phyloP scores from a whole-genome alignment of 1,139 yeast genomes.

The Sugiyamaella novakii region DNA sequence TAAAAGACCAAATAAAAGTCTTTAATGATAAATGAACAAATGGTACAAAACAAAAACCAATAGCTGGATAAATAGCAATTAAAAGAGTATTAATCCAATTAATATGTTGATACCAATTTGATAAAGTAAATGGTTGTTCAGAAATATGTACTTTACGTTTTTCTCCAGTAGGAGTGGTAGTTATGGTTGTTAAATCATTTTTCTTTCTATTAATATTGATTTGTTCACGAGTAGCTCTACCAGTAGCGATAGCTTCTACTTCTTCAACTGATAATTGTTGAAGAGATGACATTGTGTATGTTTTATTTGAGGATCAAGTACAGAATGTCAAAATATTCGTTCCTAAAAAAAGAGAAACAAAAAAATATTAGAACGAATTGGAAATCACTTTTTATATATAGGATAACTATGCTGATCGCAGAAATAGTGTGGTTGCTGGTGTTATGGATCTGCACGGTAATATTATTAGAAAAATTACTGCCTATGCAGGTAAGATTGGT shows the following conservation, averaged over 20 bases:
- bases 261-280: slow-evolving; percentile 48
- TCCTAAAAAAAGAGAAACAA: slow-evolving; percentile 5
- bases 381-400: neutral
- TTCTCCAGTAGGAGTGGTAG: slow-evolving; percentile 8
- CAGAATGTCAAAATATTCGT: neutral
- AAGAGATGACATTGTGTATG: slow-evolving; percentile 27
- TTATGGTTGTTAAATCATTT: slow-evolving; percentile 36
- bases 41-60: slow-evolving; percentile 60
- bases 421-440: too few relatives aligned
- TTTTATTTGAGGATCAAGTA: neutral
- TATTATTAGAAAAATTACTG: too few relatives aligned
- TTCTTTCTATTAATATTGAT: slow-evolving; percentile 34
- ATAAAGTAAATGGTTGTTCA: slow-evolving; percentile 85
- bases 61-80: slow-evolving; percentile 68
- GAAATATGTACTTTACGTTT: slow-evolving; percentile 64
- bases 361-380: neutral
- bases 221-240: slow-evolving; percentile 72
- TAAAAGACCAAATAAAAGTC: slow-evolving; percentile 61
- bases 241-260: slow-evolving; percentile 88
- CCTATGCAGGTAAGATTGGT: too few relatives aligned
- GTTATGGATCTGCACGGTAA: neutral
- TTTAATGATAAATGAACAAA: slow-evolving; percentile 60
- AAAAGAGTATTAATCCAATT: slow-evolving; percentile 92
- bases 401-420: neutral
- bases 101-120: slow-evolving; percentile 84